Evolutionary conservation across 2,329 filamentous ascomycete species (phyloP), one percentile per base, ranked within the genome.

Genomic region (Epichloe baconii): DNA sequence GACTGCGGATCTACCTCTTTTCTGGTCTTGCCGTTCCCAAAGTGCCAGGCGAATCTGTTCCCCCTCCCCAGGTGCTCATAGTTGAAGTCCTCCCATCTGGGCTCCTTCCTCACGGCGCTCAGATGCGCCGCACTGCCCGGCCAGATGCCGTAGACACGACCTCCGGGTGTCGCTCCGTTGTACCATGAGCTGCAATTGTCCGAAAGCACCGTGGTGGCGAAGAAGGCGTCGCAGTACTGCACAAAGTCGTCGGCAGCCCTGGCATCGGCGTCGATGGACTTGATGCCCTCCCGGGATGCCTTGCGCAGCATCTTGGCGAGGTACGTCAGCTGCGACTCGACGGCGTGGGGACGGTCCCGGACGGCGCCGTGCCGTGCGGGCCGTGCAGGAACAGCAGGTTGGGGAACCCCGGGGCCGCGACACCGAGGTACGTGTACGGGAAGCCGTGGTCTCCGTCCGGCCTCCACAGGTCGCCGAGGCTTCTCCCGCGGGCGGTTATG

Each of bases 101-200:
- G 75, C n/a, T 76, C 68, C 21, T 70, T 64, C 23, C 79, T 70
- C 7, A 83, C 71, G 14, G 78, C 71, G 2, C 80, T 81, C 35
- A 80, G 67, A 57, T 85, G 80, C 0, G 76, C 70, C 1, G 81
- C 82, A 56, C 79, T 84, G 0, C 83, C 83, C 0, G 84, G 85
- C 77, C 83, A 88, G 6, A 85, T 61, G 0, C 82, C 83, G 55
- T 85, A 80, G 23, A 88, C 80, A 4, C 82, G 69, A 0, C 72
- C 76, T 0, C 82, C 83, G 0, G 82, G 76, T 5, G 67, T 67
- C 0, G 79, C 80, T 12, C 83, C 80, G 53, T 88, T 88, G 53
- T 84, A 85, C 85, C 85, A 88, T 0, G 79, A 83, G 41, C 77
- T 80, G 62, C 84, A 88, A 51, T 78, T 76, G 49, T 83, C 79